phyloP scores from a whole-genome alignment of 768 basidiomycete genomes.

The Dentipellis fragilis region DNA sequence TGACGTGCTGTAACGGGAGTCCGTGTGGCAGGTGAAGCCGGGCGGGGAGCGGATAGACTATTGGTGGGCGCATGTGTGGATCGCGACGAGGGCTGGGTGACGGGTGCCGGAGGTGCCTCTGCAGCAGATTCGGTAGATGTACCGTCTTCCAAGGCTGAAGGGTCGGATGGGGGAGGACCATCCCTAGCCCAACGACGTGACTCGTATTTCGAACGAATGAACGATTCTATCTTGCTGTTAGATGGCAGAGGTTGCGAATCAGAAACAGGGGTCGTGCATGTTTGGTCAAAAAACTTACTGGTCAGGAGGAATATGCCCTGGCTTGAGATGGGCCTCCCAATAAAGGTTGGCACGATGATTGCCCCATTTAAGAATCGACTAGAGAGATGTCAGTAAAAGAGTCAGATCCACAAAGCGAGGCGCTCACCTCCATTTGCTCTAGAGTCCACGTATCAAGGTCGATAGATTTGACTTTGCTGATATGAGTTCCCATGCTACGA shows the following conservation, averaged over 20 bases:
- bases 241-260: neutral
- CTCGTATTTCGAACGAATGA: slow-evolving; percentile 96
- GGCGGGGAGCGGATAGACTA: slow-evolving; percentile 22
- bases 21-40: slow-evolving; percentile 13
- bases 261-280: neutral
- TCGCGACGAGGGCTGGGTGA: slow-evolving; percentile 9
- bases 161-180: slow-evolving; percentile 77
- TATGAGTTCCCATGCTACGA: slow-evolving; percentile 96
- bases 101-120: slow-evolving; percentile 8
- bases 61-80: slow-evolving; percentile 10
- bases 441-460: slow-evolving; percentile 98
- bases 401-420: slow-evolving; percentile 1
- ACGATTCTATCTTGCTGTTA: slow-evolving; percentile 93
- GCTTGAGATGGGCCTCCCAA: slow-evolving; percentile 93
- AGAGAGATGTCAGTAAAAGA: neutral
- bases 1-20: slow-evolving; percentile 27
- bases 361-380: slow-evolving; percentile 83
- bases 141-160: slow-evolving; percentile 57
- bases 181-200: slow-evolving; percentile 86
- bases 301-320: slow-evolving; percentile 86
- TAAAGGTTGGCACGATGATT: slow-evolving; percentile 88
- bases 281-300: slow-evolving; percentile 51
- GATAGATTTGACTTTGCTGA: slow-evolving; percentile 93
- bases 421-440: slow-evolving; percentile 83
- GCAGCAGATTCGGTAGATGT: slow-evolving; percentile 17